Base-by-base conservation (phyloP, 2,329 filamentous ascomycete species). In the Sarocladium brachiariae region DNA sequence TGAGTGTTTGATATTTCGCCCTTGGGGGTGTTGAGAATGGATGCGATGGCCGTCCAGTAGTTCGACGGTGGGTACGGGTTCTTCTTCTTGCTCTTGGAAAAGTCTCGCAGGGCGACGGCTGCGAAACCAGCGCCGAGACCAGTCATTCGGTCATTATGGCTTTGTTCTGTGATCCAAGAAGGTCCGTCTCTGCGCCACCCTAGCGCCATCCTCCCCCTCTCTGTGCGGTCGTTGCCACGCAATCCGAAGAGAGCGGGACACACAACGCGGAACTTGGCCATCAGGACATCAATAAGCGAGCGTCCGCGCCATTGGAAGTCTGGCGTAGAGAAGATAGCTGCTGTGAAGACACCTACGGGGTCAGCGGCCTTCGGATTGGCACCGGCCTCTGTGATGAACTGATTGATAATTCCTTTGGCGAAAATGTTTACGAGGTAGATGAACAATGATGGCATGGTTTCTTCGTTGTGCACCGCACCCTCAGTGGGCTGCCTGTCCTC, bases 181-280 rank as follows among this genome's bases (percentile, higher is more conserved):
- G 76, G 74, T 8, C 71, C 74, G 11, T 81, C 77, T 56, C 75
- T 80, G 66, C 75, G 78, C 89, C 89, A 95, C 1, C 89, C 89
- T 2, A 95, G 67, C n/a, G 78, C 76, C 16, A 67, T 57, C 11
- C 84, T 78, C 1, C 89, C 89, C 10, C 74, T 72, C 41, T 82
- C 77, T 1, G 84, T 95, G 54, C 76, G 83, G 63, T 95, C 89
- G 54, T 74, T 82, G 21, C 89, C 91, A 38, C 81, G 77, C 56
- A 91, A 81, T 16, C 92, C 92, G 63, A 95, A 97, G 1, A 99
- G 73, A 1, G 90, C 84, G 0, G 93, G 92, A 59, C 89, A 95
- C 3, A 81, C 75, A 14, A 87, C 75, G 53, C 90, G 83, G 60
- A 88, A 87, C 66, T 97, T 96, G 50, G 91, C 74, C 60, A 95